These are phyloP conservation scores for Acer saccharum DNA, from an alignment of 345 rosid genomes.

Conservation along the genomic window DNA sequence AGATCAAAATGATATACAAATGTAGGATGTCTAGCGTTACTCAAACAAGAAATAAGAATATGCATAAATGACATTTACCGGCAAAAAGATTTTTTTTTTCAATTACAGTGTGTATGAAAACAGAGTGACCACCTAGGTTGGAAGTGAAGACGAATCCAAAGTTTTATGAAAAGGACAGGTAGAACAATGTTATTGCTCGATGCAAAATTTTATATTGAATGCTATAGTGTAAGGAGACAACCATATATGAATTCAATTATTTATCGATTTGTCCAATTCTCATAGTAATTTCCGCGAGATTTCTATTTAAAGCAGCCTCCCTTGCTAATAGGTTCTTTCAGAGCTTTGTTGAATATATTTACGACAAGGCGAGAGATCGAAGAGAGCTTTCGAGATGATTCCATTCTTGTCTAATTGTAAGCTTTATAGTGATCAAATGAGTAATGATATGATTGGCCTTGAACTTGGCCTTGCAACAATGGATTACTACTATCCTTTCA, in stretches of 20 bases:
- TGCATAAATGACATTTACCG: slow-evolving; percentile 20
- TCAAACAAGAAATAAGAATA: not conserved
- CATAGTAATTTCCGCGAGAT: not conserved
- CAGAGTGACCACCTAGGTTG: slow-evolving; percentile 12
- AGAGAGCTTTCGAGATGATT: slow-evolving; percentile 17
- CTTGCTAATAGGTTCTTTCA: slow-evolving; percentile 38
- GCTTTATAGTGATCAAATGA: slow-evolving; percentile 17
- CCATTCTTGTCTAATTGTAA: slow-evolving; percentile 14
- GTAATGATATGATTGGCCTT: slow-evolving; percentile 24
- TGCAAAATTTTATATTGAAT: slow-evolving; percentile 11
- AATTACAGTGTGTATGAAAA: not conserved
- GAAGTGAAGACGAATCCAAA: slow-evolving; percentile 17
- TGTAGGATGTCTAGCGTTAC: too few species aligned
- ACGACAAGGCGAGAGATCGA: not conserved
- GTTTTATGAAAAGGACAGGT: not conserved
- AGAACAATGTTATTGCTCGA: slow-evolving; percentile 14
- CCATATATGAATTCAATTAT: not conserved
- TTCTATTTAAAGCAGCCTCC: slow-evolving; percentile 13
- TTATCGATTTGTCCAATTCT: not conserved
- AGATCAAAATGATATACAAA: too few species aligned
- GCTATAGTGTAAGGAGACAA: slow-evolving; percentile 18
- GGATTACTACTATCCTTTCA: slow-evolving; percentile 29
- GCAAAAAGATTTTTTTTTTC: not conserved
- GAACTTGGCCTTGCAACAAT: slow-evolving; percentile 33
- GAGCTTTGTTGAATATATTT: slow-evolving; percentile 32